phyloP scores from a whole-genome alignment of 176 grass and related monocot genomes.

The Raddia distichophylla region DNA sequence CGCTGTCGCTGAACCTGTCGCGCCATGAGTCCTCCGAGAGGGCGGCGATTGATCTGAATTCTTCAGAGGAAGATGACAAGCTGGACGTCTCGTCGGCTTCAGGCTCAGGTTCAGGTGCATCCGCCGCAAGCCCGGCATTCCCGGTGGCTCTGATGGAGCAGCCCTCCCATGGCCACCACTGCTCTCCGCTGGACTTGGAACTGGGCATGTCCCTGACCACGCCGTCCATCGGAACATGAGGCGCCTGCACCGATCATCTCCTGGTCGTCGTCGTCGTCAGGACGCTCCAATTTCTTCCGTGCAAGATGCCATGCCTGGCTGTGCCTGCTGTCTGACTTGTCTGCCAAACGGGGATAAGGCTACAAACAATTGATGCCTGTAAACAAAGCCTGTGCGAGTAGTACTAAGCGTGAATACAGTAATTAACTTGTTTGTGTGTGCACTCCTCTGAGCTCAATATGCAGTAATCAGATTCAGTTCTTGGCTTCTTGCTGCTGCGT shows the following conservation, averaged over 20 bases:
- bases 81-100: not conserved
- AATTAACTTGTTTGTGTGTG: not conserved
- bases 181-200: constrained; percentile 48
- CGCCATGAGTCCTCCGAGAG: constrained; percentile 1
- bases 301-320: not conserved
- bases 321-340: constrained; percentile 5
- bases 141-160: constrained; percentile 29
- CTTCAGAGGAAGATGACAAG: constrained; percentile 30
- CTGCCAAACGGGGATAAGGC: constrained; percentile 39
- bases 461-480: constrained; percentile 22
- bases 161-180: constrained; percentile 35
- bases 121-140: not conserved
- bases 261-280: not conserved
- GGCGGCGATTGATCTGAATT: constrained; percentile 48
- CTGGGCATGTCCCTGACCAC: constrained; percentile 49
- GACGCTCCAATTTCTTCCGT: constrained; percentile 3
- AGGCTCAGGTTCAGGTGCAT: constrained; percentile 2
- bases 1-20: constrained; percentile 28
- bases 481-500: constrained; percentile 12
- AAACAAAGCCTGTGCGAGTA: constrained; percentile 22
- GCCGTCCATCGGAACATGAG: constrained; percentile 51
- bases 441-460: constrained; percentile 27
- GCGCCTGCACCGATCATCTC: not conserved
- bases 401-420: constrained; percentile 47
- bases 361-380: constrained; percentile 1